These are phyloP conservation scores for Hymenotorrendiella dingleyae DNA, from an alignment of 2,329 filamentous ascomycete genomes.

Conservation along the genomic window DNA sequence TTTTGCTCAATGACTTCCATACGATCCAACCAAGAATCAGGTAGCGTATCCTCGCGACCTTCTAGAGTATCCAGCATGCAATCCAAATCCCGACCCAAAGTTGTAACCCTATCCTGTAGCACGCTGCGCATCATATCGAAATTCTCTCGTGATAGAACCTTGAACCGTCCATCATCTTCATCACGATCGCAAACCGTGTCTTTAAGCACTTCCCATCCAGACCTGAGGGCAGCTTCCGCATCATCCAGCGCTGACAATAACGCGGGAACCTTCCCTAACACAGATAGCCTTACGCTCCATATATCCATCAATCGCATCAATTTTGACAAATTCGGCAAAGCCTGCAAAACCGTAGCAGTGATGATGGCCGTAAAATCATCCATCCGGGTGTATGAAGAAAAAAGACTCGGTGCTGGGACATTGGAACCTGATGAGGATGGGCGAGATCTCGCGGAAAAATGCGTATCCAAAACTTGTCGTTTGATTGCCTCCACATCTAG, in stretches of 20 bases:
- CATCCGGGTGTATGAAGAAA: constrained; percentile 60
- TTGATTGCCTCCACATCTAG: constrained; percentile 85
- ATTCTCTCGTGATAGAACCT: constrained; percentile 31
- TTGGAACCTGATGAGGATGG: constrained; percentile 43
- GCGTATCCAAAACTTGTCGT: constrained; percentile 74
- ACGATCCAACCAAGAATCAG: constrained; percentile 79
- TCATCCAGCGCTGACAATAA: constrained; percentile 63
- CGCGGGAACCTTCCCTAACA: constrained; percentile 67
- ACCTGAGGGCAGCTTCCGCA: constrained; percentile 56
- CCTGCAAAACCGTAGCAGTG: constrained; percentile 85
- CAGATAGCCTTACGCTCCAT: constrained; percentile 72
- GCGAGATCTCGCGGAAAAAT: constrained; percentile 59
- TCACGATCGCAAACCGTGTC: constrained; percentile 15
- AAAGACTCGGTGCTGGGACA: constrained; percentile 34
- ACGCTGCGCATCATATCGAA: constrained; percentile 55
- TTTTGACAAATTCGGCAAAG: constrained; percentile 73
- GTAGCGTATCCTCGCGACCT: constrained; percentile 75
- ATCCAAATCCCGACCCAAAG: constrained; percentile 69
- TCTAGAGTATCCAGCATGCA: constrained; percentile 83
- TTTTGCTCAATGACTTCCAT: constrained; percentile 74
- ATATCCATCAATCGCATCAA: constrained; percentile 66
- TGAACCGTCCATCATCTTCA: constrained; percentile 5
- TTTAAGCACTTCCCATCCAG: constrained; percentile 60
- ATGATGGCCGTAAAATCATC: constrained; percentile 87
- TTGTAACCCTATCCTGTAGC: constrained; percentile 63